Conservation (phyloP, 805 yeast genomes). For the Barnettozyma salicaria region DNA sequence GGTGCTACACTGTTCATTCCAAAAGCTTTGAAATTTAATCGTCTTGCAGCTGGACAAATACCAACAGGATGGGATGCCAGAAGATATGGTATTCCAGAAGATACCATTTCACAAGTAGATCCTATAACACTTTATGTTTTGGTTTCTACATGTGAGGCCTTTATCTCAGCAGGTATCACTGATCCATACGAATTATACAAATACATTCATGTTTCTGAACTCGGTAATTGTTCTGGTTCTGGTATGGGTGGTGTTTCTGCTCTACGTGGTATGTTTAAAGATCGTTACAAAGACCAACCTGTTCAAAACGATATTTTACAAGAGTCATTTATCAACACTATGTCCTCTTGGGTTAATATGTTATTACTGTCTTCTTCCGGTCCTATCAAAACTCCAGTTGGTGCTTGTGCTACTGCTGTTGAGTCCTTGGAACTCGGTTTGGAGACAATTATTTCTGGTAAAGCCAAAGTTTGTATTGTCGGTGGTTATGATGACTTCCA, state of each 20-base stretch:
- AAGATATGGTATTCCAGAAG: slow-evolving; percentile 92
- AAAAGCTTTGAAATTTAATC: slow-evolving; percentile 62
- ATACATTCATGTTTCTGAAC: slow-evolving; percentile 96
- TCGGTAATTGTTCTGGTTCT: slow-evolving; percentile 99
- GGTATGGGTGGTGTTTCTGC: slow-evolving; percentile 99
- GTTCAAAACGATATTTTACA: slow-evolving; percentile 96
- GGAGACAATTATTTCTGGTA: slow-evolving; percentile 87
- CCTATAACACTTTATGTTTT: slow-evolving; percentile 89
- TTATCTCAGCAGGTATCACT: slow-evolving; percentile 88
- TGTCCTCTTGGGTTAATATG: slow-evolving; percentile 99
- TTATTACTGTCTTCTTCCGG: slow-evolving; percentile 93
- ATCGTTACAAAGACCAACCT: slow-evolving; percentile 86
- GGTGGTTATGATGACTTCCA: slow-evolving; percentile 99
- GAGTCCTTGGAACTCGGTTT: slow-evolving; percentile 96
- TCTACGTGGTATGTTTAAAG: slow-evolving; percentile 94
- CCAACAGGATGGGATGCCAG: slow-evolving; percentile 99
- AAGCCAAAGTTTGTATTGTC: slow-evolving; percentile 92
- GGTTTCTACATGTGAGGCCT: slow-evolving; percentile 93
- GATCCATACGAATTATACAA: slow-evolving; percentile 98
- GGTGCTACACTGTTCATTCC: slow-evolving; percentile 92
- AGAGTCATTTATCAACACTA: slow-evolving; percentile 97
- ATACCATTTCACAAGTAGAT: slow-evolving; percentile 89
- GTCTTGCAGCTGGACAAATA: slow-evolving; percentile 73
- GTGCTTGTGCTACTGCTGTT: slow-evolving; percentile 99
- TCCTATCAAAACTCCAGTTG: slow-evolving; percentile 98